A percentile compares a stretch with the other conserved stretches of the same genome.
Evolutionary conservation across 2,329 filamentous ascomycete species (phyloP).

Genomic region (Ophiostoma sp.): DNA sequence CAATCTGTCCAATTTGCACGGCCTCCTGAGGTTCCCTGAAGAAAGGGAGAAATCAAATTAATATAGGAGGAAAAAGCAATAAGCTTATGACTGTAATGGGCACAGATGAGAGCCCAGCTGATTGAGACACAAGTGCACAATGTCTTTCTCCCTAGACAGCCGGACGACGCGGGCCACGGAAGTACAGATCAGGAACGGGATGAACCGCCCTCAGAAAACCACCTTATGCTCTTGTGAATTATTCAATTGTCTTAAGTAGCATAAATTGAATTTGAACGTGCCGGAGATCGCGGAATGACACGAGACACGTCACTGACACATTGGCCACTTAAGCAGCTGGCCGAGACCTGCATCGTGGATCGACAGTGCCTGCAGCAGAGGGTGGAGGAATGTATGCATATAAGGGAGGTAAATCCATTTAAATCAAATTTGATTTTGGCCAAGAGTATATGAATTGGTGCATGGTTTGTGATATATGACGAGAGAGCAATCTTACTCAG

Average conservation of each 20-base stretch:
- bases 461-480: background rate
- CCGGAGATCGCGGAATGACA: background rate
- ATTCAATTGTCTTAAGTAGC: too few relatives aligned
- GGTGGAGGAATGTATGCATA: background rate
- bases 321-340: background rate
- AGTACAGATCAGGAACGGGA: background rate
- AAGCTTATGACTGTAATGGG: background rate
- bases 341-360: slow-evolving; percentile 13
- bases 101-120: background rate
- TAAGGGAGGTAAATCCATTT: background rate
- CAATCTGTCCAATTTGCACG: background rate
- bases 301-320: background rate
- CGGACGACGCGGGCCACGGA: background rate
- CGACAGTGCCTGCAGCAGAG: slow-evolving; percentile 9
- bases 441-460: background rate
- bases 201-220: background rate
- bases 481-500: background rate
- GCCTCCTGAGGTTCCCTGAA: background rate
- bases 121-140: background rate
- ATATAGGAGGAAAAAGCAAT: background rate
- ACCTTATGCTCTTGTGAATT: background rate
- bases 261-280: background rate
- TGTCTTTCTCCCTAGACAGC: background rate
- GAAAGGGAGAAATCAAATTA: background rate
- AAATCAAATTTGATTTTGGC: background rate